Evolutionary conservation across 441 rosid species (phyloP), one percentile per base, ranked within the genome.

Genomic region (Eutrema salsugineum): DNA sequence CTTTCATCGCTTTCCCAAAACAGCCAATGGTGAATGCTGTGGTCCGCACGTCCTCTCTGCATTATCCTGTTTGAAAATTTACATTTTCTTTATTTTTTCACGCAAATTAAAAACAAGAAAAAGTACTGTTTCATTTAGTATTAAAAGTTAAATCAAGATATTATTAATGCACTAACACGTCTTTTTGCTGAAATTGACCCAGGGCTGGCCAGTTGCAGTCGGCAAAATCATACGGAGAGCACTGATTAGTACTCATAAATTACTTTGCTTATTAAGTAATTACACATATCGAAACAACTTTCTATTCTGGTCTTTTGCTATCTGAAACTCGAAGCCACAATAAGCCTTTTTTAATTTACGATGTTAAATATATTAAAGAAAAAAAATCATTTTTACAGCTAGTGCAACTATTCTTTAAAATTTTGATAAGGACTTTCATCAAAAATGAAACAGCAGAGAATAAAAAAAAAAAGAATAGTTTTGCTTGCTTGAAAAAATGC

Each of bases 41-140:
- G 61, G 75, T 63, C 79, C 16, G 61, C 75, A 63, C 67, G 56
- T 63, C 71, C 71, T 76, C 64, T 70, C 55, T 36, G 16, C 75
- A 76, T 76, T 76, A 69, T 69, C 75, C 48, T 69, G 17, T 68
- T 63, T 38, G 2, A 32, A 20, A n/a, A 59, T 20, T 44, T 14
- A 48, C 24, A 20, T 65, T n/a, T 56, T n/a, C n/a, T n/a, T 24
- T 24, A 9, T 15, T 55, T 44, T 73, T 14, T 36, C 43, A 42
- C 2, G 4, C 71, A 27, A 36, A 49, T 14, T 15, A 15, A 15
- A 11, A 5, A 6, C 2, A 14, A n/a, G n/a, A n/a, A 8, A 55
- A 54, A 63, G 35, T 10, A 42, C 38, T 63, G 15, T 42, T 54
- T 8, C 11, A 16, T 32, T 47, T 20, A 36, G 1, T 2, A 33